Evolutionary conservation across 192 early-diverging fungal species (phyloP), one percentile per base, ranked within the genome.

Genomic region (Funneliformis mosseae): DNA sequence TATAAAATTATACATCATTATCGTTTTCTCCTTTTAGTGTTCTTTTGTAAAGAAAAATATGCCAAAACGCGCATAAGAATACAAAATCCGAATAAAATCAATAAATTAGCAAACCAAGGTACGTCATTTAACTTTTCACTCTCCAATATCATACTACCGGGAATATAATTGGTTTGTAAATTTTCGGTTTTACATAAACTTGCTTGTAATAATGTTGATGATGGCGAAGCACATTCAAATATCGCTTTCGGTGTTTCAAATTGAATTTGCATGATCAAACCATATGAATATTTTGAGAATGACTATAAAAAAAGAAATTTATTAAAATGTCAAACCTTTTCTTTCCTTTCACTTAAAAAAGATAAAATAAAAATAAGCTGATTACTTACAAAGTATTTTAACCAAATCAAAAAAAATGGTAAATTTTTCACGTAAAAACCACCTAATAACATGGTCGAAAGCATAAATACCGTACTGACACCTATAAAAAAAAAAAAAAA

Each of bases 351-450:
- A 16, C 25, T 68, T 41, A 69, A 5, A 39, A 69, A 21, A 69
- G 11, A 16, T 39, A 16, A 41, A 33, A 38, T 38, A 6, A 33
- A 39, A 38, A 68, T 68, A 18, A 38, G 11, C 14, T 12, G 16
- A 5, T 1, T 39, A 69, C 38, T 41, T 70, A 70, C 68, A 42
- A 77, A 18, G 42, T 77, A 77, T 61, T 43, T 50, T 50, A 50
- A 9, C 76, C 76, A 77, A 39, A 1, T 0, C 21, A 77, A 64
- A 0, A 41, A n/a, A 25, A 1, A 0, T 16, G 76, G 76, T 50
- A 77, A 42, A 66, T 63, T n/a, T 39, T 11, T 61, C 25, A 43
- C 21, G 43, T 77, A 77, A 64, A 77, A 77, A 45, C 76, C 76
- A 50, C 43, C 76, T 50, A 77, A 66, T 10, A 77, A 43, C 76